Conservation (phyloP, 306 rosid species). For the Elaeagnus macrophylla region DNA sequence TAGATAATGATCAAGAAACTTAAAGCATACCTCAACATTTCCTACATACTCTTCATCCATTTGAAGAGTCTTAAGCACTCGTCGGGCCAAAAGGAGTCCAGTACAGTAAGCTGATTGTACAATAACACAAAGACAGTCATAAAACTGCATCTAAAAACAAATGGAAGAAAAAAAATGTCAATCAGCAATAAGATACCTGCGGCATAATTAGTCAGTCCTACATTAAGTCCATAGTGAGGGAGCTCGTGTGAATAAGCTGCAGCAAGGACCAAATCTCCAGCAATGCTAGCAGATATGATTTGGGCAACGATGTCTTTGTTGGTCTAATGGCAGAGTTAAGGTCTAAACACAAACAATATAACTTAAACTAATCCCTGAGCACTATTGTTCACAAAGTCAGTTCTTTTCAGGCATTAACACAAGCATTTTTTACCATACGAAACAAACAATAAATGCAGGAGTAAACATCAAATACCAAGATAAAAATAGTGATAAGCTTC, state of each 20-base stretch:
- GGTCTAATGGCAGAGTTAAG: conserved; percentile 43
- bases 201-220: conserved; percentile 89
- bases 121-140: not conserved
- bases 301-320: conserved; percentile 79
- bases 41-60: conserved; percentile 82
- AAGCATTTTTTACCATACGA: no score
- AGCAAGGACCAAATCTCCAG: conserved; percentile 75
- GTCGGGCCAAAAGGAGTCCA: conserved; percentile 78
- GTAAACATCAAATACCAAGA: no score
- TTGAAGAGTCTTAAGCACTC: conserved; percentile 63
- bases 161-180: no score
- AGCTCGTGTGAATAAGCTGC: conserved; percentile 74
- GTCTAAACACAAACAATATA: not conserved
- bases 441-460: no score
- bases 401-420: no score
- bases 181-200: conserved; percentile 39
- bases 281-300: conserved; percentile 64
- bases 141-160: no score
- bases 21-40: conserved; percentile 60
- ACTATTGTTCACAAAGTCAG: no score
- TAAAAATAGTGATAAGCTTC: no score
- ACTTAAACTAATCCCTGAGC: no score
- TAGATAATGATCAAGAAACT: not conserved
- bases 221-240: conserved; percentile 63
- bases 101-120: conserved; percentile 68